Evolutionary conservation across 176 grass and related monocot genomes (phyloP), one percentile per base, ranked within the genome.

Genomic region (Elymus sibiricus): DNA sequence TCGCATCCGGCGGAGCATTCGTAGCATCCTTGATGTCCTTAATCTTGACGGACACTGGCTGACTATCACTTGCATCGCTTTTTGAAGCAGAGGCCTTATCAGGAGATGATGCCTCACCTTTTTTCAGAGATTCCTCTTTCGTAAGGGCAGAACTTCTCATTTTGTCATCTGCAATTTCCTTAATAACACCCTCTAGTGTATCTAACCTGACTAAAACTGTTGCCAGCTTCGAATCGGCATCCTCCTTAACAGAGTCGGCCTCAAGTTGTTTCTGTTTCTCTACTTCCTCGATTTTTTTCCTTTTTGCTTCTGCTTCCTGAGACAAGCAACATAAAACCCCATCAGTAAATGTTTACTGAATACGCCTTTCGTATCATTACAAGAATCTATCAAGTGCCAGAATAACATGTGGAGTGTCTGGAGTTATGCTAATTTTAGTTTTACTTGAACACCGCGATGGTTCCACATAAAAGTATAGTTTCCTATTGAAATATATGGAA

Each of bases 231-330:
- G 79, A 67, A 63, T 94, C 83, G 24, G 91, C 35, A 35, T 94
- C 74, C 88, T 91, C 78, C 86, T 95, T 91, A 64, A 83, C 10
- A 37, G 88, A 91, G 46, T 90, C 88, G 70, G 83, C 77, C n/a
- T 94, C 93, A 39, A 88, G 84, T 60, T 83, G 83, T 70, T 98
- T 94, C 40, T 74, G 78, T 86, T 95, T 95, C 78, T 94, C 60
- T 86, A 82, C 27, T 84, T 92, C 93, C 62, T 92, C 89, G 0
- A 61, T 60, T 62, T 89, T 88, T 84, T 94, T 92, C 80, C 68
- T 95, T 86, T 94, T 95, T 88, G 55, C 85, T 84, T 90, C 88
- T 71, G 86, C 89, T 81, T 98, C 93, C 96, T 98, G 74, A 77
- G 62, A 77, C 58, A 85, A 56, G 28, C 49, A 61, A 63, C 82